phyloP scores from a whole-genome alignment of 2,329 filamentous ascomycete genomes.

The Apiospora hydei region DNA sequence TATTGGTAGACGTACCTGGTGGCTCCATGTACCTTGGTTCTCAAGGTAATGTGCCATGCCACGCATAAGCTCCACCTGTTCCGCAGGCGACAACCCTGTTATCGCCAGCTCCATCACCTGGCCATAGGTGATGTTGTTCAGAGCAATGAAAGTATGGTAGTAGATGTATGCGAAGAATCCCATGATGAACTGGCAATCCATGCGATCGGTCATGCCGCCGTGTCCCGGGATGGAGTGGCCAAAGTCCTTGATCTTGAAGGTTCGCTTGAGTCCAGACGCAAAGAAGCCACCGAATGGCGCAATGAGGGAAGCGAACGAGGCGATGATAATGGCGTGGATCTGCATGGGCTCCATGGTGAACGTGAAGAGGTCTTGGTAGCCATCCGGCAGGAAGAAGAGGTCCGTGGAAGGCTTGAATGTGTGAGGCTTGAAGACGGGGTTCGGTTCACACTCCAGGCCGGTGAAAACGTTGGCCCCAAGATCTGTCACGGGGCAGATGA shows the following conservation, averaged over 20 bases:
- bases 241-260: conserved; percentile 99
- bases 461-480: conserved; percentile 93
- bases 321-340: conserved; percentile 88
- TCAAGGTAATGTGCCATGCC: conserved; percentile 68
- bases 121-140: conserved; percentile 85
- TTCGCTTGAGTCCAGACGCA: conserved; percentile 94
- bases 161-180: conserved; percentile 98
- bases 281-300: conserved; percentile 99
- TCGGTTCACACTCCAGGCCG: conserved; percentile 86
- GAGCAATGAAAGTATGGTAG: conserved; percentile 95
- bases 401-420: conserved; percentile 55
- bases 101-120: conserved; percentile 91
- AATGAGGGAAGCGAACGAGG: conserved; percentile 94
- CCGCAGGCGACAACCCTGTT: conserved; percentile 83
- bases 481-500: conserved; percentile 97
- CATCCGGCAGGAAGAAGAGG: conserved; percentile 63
- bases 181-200: conserved; percentile 99
- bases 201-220: conserved; percentile 96
- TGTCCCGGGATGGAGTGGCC: conserved; percentile 97
- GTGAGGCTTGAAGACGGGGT: conserved; percentile 85
- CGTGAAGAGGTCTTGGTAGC: conserved; percentile 50
- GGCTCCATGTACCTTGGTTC: conserved; percentile 64
- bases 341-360: conserved; percentile 88
- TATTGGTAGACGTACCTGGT: conserved; percentile 43
- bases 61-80: conserved; percentile 84